Conservation (phyloP, 495 filamentous ascomycete species). For the Penicillium bovifimosum region DNA sequence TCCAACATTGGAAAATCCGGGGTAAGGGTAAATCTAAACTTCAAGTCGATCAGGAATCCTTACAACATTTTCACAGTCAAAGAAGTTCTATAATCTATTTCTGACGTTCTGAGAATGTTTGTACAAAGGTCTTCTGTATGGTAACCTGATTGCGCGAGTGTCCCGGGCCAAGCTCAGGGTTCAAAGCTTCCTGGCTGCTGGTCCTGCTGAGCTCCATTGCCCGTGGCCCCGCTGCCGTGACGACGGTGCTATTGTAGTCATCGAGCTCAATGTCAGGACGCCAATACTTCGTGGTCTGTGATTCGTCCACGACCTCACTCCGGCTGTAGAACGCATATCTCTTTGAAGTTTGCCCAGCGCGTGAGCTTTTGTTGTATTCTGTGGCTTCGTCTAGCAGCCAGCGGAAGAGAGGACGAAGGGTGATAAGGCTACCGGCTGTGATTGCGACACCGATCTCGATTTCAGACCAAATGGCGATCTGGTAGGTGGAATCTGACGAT, state of each 20-base stretch:
- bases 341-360: neutral
- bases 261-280: constrained; percentile 10
- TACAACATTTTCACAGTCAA: neutral
- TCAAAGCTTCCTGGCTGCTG: constrained; percentile 14
- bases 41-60: neutral
- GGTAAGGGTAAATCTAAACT: neutral
- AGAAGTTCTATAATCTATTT: neutral
- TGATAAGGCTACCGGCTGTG: constrained; percentile 33
- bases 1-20: neutral
- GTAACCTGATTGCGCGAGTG: neutral
- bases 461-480: constrained; percentile 30
- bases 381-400: constrained; percentile 14
- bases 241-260: constrained; percentile 2
- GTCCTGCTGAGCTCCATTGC: neutral
- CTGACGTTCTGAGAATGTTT: neutral
- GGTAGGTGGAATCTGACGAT: constrained; percentile 18
- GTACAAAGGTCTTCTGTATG: constrained; percentile 7
- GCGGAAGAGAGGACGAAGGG: constrained; percentile 33
- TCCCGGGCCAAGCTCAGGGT: constrained; percentile 1
- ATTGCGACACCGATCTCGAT: constrained; percentile 33
- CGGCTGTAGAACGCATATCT: constrained; percentile 4
- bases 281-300: constrained; percentile 7
- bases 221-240: constrained; percentile 3
- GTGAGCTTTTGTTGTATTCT: neutral
- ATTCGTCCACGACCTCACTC: neutral